phyloP scores from a whole-genome alignment of 805 yeast genomes.

The Saccharomycopsis microspora region DNA sequence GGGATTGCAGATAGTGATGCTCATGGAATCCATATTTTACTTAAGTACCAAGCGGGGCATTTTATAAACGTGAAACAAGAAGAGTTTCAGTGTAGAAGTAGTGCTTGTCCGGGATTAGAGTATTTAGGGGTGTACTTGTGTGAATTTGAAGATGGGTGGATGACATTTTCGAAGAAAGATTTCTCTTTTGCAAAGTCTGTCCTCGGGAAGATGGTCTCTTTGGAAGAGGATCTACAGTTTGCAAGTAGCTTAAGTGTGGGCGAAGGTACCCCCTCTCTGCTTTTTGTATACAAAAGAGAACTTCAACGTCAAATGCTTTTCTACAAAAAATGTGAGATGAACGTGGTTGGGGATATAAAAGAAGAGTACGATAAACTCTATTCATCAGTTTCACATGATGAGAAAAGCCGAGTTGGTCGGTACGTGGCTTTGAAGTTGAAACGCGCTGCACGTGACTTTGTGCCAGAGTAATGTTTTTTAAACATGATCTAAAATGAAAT shows the following conservation, averaged over 20 bases:
- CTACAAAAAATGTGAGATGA: slow-evolving; percentile 52
- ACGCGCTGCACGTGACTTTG: too few relatives aligned
- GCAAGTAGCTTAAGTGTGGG: neutral
- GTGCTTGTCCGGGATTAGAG: slow-evolving; percentile 5
- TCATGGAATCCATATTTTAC: slow-evolving; percentile 49
- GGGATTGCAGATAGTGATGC: slow-evolving; percentile 58
- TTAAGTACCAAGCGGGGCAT: slow-evolving; percentile 16
- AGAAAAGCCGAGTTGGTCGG: neutral
- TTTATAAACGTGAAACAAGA: too few relatives aligned
- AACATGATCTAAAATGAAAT: too few relatives aligned
- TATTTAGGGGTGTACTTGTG: slow-evolving; percentile 17
- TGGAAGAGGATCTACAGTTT: neutral
- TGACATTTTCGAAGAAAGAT: slow-evolving; percentile 15
- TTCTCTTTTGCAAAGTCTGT: neutral
- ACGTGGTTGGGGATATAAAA: slow-evolving; percentile 16
- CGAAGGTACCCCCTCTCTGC: neutral
- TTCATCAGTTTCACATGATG: neutral
- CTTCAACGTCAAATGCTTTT: slow-evolving; percentile 46
- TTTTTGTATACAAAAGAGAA: slow-evolving; percentile 27
- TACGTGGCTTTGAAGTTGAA: neutral
- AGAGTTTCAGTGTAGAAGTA: neutral
- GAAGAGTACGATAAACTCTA: neutral
- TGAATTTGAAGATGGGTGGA: slow-evolving; percentile 17
- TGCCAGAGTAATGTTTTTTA: too few relatives aligned
- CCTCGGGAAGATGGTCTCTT: neutral